Base-by-base conservation (phyloP, 306 rosid genomes). In the Alnus rubra region DNA sequence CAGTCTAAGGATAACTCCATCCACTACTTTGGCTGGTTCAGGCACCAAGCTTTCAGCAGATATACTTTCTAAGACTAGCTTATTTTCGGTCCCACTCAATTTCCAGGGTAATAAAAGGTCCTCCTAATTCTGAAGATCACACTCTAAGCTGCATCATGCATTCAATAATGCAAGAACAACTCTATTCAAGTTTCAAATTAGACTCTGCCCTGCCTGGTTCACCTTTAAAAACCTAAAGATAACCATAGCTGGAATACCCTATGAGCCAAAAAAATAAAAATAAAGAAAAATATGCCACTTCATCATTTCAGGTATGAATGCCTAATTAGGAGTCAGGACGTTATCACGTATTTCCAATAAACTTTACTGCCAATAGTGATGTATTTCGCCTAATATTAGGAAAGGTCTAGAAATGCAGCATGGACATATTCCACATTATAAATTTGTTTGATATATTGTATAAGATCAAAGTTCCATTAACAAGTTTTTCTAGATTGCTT, bases 151-250 rank as follows among this genome's bases (percentile, higher is more conserved):
- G 35, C 5, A 33, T 5, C 37, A 59, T 23, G 16, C 18, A 12
- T 59, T 59, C 39, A 59, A 59, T 59, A 59, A 59, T 28, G 67
- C 67, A 59, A 59, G 15, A 59, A 59, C 67, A 19, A 28, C 28
- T 9, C 67, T 59, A 58, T 28, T 8, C 23, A 58, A 58, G 31
- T 58, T 58, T 19, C 64, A 58, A 58, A 58, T 23, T 19, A 19
- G 19, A 58, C 64, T 23, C 33, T 58, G 15, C 37, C 67, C 67
- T 12, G 58, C 58, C 7, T 28, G 16, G 28, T 28, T 16, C 28
- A 18, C 28, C 39, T 14, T 42, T 42, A 42, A 59, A 19, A 23
- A 28, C 15, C 67, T 28, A 33, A 59, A 59, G 65, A 28, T 23
- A 42, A 23, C 15, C 15, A 59, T 9, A 59, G 37, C 33, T 28